A percentile compares a stretch with the other conserved stretches of the same genome.
Evolutionary conservation across 371 early-diverging fungal genomes (phyloP).

Genomic region (Mortierella sp.): DNA sequence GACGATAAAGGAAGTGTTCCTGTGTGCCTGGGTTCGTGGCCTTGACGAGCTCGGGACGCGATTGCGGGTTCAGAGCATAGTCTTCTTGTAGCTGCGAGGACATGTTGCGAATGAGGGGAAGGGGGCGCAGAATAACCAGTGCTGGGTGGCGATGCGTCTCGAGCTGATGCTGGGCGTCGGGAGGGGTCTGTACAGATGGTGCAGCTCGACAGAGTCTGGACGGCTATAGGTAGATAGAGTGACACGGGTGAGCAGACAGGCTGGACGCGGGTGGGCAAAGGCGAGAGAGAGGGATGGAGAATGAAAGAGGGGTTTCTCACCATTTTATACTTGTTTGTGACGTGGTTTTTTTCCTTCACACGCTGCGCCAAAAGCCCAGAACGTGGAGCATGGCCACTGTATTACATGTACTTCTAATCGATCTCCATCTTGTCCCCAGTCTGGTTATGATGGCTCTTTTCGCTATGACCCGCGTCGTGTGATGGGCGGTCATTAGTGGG

Average conservation of each 20-base stretch:
- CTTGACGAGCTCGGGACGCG: conserved; percentile 34
- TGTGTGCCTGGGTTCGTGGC: conserved; percentile 25
- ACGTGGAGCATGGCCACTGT: no score
- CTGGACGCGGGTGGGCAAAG: neutral
- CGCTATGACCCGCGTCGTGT: neutral
- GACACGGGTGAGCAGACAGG: no score
- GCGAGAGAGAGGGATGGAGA: neutral
- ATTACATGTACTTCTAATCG: conserved; percentile 8
- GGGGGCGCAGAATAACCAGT: neutral
- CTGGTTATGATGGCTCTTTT: neutral
- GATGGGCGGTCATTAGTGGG: conserved; percentile 1
- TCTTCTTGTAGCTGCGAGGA: conserved; percentile 34
- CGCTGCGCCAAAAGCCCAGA: no score
- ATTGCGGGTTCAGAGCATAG: conserved; percentile 38
- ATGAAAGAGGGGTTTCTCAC: neutral
- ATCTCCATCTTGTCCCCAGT: conserved; percentile 42
- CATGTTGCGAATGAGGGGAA: neutral
- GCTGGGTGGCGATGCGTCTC: conserved; percentile 6
- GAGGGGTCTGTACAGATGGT: no score
- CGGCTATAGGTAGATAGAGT: no score
- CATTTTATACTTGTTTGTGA: conserved; percentile 5
- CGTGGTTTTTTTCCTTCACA: neutral
- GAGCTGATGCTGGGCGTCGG: no score
- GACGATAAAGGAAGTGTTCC: conserved; percentile 36
- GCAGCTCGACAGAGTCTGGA: no score